Base-by-base conservation (phyloP, 1,284 basidiomycete genomes). In the Malassezia obtusa region DNA sequence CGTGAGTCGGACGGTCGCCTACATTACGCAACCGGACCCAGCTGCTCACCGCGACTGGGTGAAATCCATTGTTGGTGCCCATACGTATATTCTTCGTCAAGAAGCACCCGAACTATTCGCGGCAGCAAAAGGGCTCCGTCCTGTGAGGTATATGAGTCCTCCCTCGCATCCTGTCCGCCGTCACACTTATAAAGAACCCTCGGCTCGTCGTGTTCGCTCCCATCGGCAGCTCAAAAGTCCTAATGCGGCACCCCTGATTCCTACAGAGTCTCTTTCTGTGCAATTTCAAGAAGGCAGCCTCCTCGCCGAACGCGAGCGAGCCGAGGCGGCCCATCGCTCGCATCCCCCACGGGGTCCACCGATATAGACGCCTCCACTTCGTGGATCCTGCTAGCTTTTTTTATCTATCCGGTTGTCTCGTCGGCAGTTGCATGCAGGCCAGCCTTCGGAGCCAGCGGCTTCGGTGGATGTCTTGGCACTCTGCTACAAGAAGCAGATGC, bases 21-120 rank as follows among this genome's bases (percentile, higher is more conserved):
- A 63, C 56, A 63, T 67, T 31, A 60, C 57, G 22, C 62, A 71
- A 14, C 62, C 64, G 1, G 68, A 71, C 49, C 59, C 58, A 4
- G 62, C 59, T 2, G 71, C 71, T 4, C 65, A 69, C 33, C 61
- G 66, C 15, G 64, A 71, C 50, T 74, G 71, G 71, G 62, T 71
- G 10, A 59, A 61, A 9, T 58, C 64, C 6, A 65, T 70, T 17
- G 30, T 65, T 25, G 63, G 64, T 39, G 70, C 68, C 8, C 60
- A 67, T 33, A 66, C 68, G 7, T 74, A 72, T 47, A 57, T 73
- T n/a, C 35, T 74, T 44, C 46, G 58, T 6, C 68, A 70, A 47
- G 71, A 74, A 43, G 58, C 58, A 32, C 60, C 67, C 11, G 58
- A 63, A 10, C 53, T 73, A 4, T 70, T 73, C 21, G n/a, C 4